These are phyloP conservation scores for Abrus pulchellus DNA, from an alignment of 306 rosid species.

Conservation along the genomic window DNA sequence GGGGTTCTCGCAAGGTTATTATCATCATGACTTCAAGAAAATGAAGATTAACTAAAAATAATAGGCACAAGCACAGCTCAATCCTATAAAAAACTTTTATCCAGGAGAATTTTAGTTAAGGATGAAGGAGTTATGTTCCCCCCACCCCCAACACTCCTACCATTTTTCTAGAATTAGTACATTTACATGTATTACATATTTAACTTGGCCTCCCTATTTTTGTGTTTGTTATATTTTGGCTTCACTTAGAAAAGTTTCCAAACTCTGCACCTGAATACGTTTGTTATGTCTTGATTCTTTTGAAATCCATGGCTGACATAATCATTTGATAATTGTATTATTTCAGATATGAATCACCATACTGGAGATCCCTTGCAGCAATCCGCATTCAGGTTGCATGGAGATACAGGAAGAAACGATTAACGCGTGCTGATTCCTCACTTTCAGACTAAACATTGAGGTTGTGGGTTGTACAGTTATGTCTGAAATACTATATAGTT, in stretches of 20 bases:
- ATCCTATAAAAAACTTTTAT: not conserved
- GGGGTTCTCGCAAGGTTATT: too few relatives aligned
- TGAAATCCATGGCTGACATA: not conserved
- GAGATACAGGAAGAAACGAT: conserved; percentile 66
- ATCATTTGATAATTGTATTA: conserved; percentile 40
- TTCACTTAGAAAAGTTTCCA: not conserved
- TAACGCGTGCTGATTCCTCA: not conserved
- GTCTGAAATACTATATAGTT: too few relatives aligned
- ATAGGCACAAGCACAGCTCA: not conserved
- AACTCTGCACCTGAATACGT: not conserved
- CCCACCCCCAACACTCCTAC: not conserved
- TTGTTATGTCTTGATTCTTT: not conserved
- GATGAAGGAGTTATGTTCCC: not conserved
- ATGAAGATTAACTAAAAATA: not conserved
- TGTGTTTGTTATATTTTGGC: not conserved
- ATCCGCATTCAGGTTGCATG: conserved; percentile 78
- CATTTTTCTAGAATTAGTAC: not conserved
- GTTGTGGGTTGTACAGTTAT: not conserved
- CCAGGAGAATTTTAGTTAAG: not conserved
- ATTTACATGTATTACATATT: not conserved
- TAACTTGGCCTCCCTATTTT: not conserved
- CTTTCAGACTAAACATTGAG: not conserved
- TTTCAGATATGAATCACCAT: conserved; percentile 80
- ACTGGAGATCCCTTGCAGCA: conserved; percentile 81
- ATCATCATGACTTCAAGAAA: not conserved